phyloP scores from a whole-genome alignment of 768 basidiomycete genomes.

The Leccinum sublutescens region DNA sequence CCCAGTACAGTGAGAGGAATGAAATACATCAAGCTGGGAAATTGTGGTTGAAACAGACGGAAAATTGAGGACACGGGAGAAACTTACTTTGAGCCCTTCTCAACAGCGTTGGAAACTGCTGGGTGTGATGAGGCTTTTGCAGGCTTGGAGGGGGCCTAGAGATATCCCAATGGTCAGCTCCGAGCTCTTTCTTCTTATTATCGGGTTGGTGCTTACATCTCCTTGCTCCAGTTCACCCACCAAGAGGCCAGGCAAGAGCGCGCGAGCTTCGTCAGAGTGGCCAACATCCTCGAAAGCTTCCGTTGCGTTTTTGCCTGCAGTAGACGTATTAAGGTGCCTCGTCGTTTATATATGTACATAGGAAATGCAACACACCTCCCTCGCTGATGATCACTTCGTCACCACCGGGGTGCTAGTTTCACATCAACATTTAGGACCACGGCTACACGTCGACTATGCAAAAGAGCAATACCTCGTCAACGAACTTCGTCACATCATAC shows the following conservation, averaged over 20 bases:
- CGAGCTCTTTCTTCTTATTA: slow-evolving; percentile 1
- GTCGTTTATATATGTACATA: neutral
- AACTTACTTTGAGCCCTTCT: slow-evolving; percentile 68
- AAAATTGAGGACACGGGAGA: neutral
- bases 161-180: slow-evolving; percentile 2
- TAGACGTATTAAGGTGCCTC: neutral
- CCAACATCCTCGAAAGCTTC: slow-evolving; percentile 99
- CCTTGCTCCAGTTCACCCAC: slow-evolving; percentile 81
- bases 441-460: neutral
- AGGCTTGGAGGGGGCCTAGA: slow-evolving; percentile 52
- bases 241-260: slow-evolving; percentile 71
- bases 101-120: slow-evolving; percentile 44
- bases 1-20: slow-evolving; percentile 75
- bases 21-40: slow-evolving; percentile 73
- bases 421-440: slow-evolving; percentile 3
- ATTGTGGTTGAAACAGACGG: neutral
- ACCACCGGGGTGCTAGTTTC: slow-evolving; percentile 85
- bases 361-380: slow-evolving; percentile 58
- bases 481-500: slow-evolving; percentile 90
- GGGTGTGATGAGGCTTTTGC: slow-evolving; percentile 46
- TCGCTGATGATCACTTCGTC: slow-evolving; percentile 97
- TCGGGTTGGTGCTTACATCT: slow-evolving; percentile 44
- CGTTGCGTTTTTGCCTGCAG: slow-evolving; percentile 87
- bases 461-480: slow-evolving; percentile 74
- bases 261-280: slow-evolving; percentile 97